Evolutionary conservation across 805 yeast genomes (phyloP), one percentile per base, ranked within the genome.

Genomic region (Naumovozyma castellii): DNA sequence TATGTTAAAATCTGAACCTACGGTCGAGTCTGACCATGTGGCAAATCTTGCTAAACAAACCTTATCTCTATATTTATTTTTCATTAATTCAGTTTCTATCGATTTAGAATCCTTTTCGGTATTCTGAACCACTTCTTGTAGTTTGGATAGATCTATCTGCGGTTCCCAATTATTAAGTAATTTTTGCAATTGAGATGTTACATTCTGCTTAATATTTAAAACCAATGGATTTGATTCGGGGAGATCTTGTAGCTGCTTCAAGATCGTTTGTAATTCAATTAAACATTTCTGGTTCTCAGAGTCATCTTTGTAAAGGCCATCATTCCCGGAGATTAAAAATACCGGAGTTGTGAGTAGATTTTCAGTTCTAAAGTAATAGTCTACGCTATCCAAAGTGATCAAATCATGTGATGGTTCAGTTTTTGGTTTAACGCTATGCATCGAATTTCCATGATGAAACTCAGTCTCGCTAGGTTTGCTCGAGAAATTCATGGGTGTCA

Each of bases 41-140:
- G 58, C 46, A 36, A 45, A 56, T 31, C 41, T 41, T 10, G 56
- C 54, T 12, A 59, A 36, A 34, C 47, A 42, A 3, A 56, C 46
- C 18, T 44, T 39, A 14, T 48, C 42, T 12, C 51, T 35, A 37
- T 56, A 54, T 39, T 50, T 54, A 38, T 56, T 56, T 35, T 43
- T 52, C 53, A 59, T 46, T 19, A 59, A 37, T 19, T 49, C 48
- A 1, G 62, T 54, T 36, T 59, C 64, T 6, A 58, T 12, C 2
- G 62, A 59, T 20, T 49, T 41, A 14, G 34, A 32, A 17, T 39
- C 41, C 19, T 32, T 37, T 3, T 40, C 14, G 32, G 5, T 29
- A 6, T 29, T 14, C 19, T 27, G 34, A 18, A 16, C 30, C 18
- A 18, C 22, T 30, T 18, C 9, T 5, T 39, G 33, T 4, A 46